Evolutionary conservation across 176 grass and related monocot species (phyloP), one percentile per base, ranked within the genome.

Genomic region (Dendrocalamus sinicus): DNA sequence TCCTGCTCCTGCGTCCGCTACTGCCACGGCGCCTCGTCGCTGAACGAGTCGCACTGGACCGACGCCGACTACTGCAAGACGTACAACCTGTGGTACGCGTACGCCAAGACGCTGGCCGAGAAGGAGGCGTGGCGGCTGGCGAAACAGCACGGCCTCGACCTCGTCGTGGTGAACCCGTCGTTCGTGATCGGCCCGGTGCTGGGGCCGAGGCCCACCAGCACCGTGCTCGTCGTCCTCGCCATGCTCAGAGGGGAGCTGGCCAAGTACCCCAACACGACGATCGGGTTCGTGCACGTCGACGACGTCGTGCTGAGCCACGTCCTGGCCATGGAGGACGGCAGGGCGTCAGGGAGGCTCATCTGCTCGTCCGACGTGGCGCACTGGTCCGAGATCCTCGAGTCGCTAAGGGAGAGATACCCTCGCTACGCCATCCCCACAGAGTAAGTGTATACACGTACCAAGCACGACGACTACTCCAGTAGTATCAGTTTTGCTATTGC

Each of bases 71-170:
- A 97, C 81, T 97, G 92, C 88, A 89, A 82, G 51, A 80, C 68
- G 26, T 87, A 92, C 92, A 85, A 85, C 66, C 78, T 97, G 12
- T 97, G 94, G 94, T 97, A 97, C 77, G 94, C 92, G 3, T 97
- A 97, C 48, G 90, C 94, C 0, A 97, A 97, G 89, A 94, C 92
- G 64, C 50, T 92, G 90, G 94, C 94, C 47, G 94, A 97, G 88
- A 83, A 87, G 86, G 94, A 97, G 81, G 92, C 94, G 62, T 97
- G 94, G 94, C 84, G 86, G 2, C 86, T 97, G 26, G 92, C 94
- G 0, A 73, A 89, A 73, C 77, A 97, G 80, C 79, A 77, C 20
- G 83, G 67, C 41, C 75, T 97, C 43, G 86, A 89, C 22, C 84
- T 97, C 8, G 94, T 97, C 43, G 94, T 91, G 24, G 92, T 97